Percentiles rank a stretch among this genome's conserved stretches.
phyloP scores from a whole-genome alignment of 2,329 filamentous ascomycete genomes.

The Sclerotinia trifoliorum region DNA sequence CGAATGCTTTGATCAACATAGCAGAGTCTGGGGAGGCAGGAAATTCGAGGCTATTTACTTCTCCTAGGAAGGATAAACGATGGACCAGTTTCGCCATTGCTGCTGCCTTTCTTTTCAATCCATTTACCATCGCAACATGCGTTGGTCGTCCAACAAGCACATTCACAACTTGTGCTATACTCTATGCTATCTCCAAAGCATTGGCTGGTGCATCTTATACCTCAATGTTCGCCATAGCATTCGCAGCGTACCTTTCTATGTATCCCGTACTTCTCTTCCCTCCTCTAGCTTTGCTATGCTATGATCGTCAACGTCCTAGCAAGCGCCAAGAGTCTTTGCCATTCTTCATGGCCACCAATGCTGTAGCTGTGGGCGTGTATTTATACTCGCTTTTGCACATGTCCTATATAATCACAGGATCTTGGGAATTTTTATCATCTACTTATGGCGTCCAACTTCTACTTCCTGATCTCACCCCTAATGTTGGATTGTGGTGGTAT shows the following conservation, averaged over 20 bases:
- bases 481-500: conserved; percentile 98
- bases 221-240: conserved; percentile 78
- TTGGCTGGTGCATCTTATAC: conserved; percentile 70
- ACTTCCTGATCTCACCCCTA: conserved; percentile 88
- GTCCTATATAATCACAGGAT: conserved; percentile 73
- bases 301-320: conserved; percentile 54
- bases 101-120: conserved; percentile 90
- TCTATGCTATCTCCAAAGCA: conserved; percentile 79
- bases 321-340: conserved; percentile 41
- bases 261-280: conserved; percentile 86
- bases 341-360: conserved; percentile 55
- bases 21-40: conserved; percentile 77
- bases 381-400: conserved; percentile 64
- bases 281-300: conserved; percentile 76
- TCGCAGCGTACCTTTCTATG: conserved; percentile 88
- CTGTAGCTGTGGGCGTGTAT: conserved; percentile 53
- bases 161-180: conserved; percentile 84
- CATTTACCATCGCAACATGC: conserved; percentile 88
- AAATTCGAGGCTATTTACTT: conserved; percentile 73
- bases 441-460: conserved; percentile 93
- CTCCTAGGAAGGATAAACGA: conserved; percentile 69
- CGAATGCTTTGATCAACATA: conserved; percentile 74
- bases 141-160: conserved; percentile 84
- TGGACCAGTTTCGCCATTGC: conserved; percentile 76
- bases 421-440: conserved; percentile 82